Evolutionary conservation across 2,329 filamentous ascomycete species (phyloP), one percentile per base, ranked within the genome.

Genomic region (Leptodontidium sp.): DNA sequence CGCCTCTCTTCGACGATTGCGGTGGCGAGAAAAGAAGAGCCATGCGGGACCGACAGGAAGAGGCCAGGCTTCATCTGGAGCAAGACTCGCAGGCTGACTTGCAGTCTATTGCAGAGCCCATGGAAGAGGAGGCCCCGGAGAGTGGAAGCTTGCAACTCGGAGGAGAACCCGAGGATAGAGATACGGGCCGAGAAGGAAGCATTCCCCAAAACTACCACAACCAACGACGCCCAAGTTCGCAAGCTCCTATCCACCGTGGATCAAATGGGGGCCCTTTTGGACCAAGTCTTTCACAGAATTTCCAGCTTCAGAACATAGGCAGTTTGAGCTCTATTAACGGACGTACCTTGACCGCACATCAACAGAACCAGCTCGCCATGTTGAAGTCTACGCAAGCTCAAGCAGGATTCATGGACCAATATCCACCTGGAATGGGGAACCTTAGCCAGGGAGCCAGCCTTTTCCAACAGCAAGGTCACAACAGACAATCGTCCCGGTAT

Each of bases 161-260:
- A 67, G 95, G 95, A 53, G 95, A 98, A 78, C 95, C 95, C 0
- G 95, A 98, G 78, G 93, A 97, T 73, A 86, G 87, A 70, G 90
- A 93, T 26, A 81, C 81, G 55, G 77, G 80, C 21, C 83, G 84
- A 21, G 86, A 88, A 61, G 80, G 70, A 4, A 72, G 55, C 21
- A 68, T 76, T 38, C 66, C 80, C 49, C 82, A 86, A 74, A 78
- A 79, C 58, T 86, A 86, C 68, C 86, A 70, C 32, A 65, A 43
- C 17, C 57, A 89, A 70, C 87, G 89, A 61, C 88, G 89, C 68
- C 84, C 87, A 68, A 88, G 88, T 14, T 89, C 93, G 8, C 93
- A 94, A 75, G 90, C 92, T 2, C 93, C 94, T 11, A 92, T 93
- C 43, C 92, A 94, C 76, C 87, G 92, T 74, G 84, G 83, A 64